Evolutionary conservation across 345 rosid species (phyloP), one percentile per base, ranked within the genome.

Genomic region (Orychophragmus violaceus): DNA sequence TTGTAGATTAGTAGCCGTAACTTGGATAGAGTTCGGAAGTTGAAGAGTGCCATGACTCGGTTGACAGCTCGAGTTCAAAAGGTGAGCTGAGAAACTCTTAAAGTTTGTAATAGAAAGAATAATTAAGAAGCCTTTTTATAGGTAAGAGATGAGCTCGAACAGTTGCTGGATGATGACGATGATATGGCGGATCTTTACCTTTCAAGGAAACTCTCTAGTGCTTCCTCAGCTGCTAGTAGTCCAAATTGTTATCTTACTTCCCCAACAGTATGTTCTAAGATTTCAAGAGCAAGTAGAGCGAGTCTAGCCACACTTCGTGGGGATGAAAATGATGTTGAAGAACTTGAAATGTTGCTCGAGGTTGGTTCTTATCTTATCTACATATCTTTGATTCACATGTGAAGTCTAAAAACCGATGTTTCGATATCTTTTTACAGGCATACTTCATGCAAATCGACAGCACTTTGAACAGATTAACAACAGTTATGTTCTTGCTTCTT

Each of bases 21-120:
- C 69, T 77, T 94, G 90, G 99, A 94, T 68, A 88, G 93, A 70
- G 99, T 90, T 77, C 83, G 95, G 23, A 94, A 90, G 68, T 64
- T 90, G 86, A 94, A 94, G 89, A 94, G 97, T 85, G 84, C 92
- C 50, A 88, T 94, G 97, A 90, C 93, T n/a, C 84, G 96, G 71
- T 80, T 94, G 74, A 90, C 96, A 59, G 97, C 92, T 64, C 81
- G 99, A 17, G 99, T 90, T 64, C 97, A 94, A 59, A 94, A 94
- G 92, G 97, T 41, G 3, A n/a, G n/a, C n/a, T 89, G 68, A 50
- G 59, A 24, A 4, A 24, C 36, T 33, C 62, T 17, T 46, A 57
- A 7, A 33, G 0, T 57, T 17, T 57, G 33, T 21, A 4, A 22
- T 11, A 13, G 1, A 44, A 51, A 59, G 3, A 39, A 14, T 0